Evolutionary conservation across 2,329 filamentous ascomycete genomes (phyloP).

Genomic region (Fusarium ambrosium): DNA sequence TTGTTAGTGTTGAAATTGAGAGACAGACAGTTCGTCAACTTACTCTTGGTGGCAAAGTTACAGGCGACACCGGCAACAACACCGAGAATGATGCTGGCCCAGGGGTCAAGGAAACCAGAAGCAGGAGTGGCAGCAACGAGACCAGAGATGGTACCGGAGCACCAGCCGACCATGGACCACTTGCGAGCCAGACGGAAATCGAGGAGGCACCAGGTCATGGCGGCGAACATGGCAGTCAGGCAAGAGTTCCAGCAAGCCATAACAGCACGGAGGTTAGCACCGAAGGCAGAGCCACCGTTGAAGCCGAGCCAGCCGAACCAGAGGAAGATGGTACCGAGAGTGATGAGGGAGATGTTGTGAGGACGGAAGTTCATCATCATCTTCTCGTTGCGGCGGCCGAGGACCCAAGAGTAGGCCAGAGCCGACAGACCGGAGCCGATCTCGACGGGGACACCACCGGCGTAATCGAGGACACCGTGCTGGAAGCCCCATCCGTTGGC

Average conservation of each 20-base stretch:
- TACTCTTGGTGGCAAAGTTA: constrained; percentile 76
- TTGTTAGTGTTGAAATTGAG: constrained; percentile 10
- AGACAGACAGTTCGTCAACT: constrained; percentile 18
- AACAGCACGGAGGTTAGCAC: constrained; percentile 91
- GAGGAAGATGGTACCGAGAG: constrained; percentile 92
- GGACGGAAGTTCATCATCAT: constrained; percentile 99
- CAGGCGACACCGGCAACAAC: constrained; percentile 74
- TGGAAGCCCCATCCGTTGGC: constrained; percentile 91
- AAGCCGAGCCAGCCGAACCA: constrained; percentile 99
- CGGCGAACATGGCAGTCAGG: constrained; percentile 90
- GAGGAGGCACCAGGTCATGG: constrained; percentile 93
- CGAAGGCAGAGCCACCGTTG: constrained; percentile 96
- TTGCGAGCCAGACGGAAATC: constrained; percentile 95
- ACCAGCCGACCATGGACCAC: constrained; percentile 87
- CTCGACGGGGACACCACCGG: constrained; percentile 96
- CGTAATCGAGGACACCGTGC: constrained; percentile 95
- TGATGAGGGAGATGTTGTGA: constrained; percentile 98
- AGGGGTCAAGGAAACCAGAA: constrained; percentile 76
- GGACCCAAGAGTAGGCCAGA: constrained; percentile 94
- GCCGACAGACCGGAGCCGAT: constrained; percentile 95
- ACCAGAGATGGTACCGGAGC: constrained; percentile 78
- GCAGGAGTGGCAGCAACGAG: constrained; percentile 79
- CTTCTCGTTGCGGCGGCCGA: constrained; percentile 96
- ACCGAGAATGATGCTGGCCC: constrained; percentile 76
- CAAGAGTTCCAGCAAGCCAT: constrained; percentile 99